These are phyloP conservation scores for Kodamaea fukazawae DNA, from an alignment of 805 yeast species.

Conservation along the genomic window DNA sequence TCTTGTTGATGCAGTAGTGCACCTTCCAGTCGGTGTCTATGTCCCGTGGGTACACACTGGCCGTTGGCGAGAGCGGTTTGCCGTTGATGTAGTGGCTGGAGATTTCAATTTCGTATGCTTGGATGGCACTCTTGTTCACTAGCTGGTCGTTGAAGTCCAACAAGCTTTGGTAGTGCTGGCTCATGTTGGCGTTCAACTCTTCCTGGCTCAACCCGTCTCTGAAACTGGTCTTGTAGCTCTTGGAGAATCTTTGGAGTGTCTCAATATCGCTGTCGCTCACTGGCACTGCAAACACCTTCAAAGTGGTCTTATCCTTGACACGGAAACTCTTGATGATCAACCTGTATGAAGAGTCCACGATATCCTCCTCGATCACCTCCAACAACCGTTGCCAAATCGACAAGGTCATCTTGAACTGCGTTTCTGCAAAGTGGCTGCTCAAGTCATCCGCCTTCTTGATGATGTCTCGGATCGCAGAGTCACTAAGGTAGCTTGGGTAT, in stretches of 20 bases:
- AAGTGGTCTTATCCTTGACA: conserved; percentile 11
- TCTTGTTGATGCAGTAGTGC: conserved; percentile 15
- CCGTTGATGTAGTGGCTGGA: conserved; percentile 19
- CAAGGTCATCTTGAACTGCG: conserved; percentile 53
- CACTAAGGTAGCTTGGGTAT: conserved; percentile 8
- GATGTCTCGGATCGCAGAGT: conserved; percentile 5
- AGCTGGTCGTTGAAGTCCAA: conserved; percentile 23
- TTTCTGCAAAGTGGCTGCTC: conserved; percentile 56
- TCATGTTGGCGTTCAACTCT: conserved; percentile 22
- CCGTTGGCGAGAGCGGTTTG: conserved; percentile 8
- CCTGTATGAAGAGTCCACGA: conserved; percentile 26
- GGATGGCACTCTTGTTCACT: conserved; percentile 16
- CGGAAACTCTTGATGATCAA: conserved; percentile 21
- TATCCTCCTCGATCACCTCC: conserved; percentile 26
- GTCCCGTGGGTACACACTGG: conserved; percentile 24
- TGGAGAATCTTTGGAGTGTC: conserved; percentile 24
- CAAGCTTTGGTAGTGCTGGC: conserved; percentile 24
- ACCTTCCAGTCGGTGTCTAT: conserved; percentile 22
- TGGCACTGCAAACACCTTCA: conserved; percentile 33
- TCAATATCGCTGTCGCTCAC: conserved; percentile 19
- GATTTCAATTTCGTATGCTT: conserved; percentile 23
- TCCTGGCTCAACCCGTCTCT: conserved; percentile 22
- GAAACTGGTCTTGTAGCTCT: conserved; percentile 31
- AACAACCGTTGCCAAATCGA: conserved; percentile 28
- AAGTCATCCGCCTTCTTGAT: conserved; percentile 21